Evolutionary conservation across 139 green algal genomes (phyloP).

Genomic region (Dunaliella primolecta): DNA sequence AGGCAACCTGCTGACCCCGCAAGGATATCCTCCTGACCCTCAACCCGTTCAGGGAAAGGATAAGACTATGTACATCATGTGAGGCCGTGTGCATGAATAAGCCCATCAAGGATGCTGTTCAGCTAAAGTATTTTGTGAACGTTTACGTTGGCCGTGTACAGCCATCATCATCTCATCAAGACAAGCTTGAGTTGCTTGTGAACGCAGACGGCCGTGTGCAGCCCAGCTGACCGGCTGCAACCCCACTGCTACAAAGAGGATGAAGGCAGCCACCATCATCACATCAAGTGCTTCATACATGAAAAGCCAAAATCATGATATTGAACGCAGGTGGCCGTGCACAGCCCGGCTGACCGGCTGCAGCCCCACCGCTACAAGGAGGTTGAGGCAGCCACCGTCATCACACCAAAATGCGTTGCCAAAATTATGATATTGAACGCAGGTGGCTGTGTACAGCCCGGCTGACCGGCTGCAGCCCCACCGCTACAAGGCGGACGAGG

Average conservation of each 20-base stretch:
- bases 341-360: slow-evolving; percentile 79
- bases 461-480: slow-evolving; percentile 85
- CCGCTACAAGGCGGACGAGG: slow-evolving; percentile 92
- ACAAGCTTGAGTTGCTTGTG: background rate
- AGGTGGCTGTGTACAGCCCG: slow-evolving; percentile 85
- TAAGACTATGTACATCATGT: no score
- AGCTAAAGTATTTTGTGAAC: no score
- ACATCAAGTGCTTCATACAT: no score
- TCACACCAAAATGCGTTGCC: slow-evolving; percentile 50
- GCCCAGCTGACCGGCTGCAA: slow-evolving; percentile 73
- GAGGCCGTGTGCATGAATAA: no score
- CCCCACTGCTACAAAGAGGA: slow-evolving; percentile 91
- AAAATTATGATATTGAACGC: no score
- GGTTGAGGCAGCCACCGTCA: slow-evolving; percentile 86
- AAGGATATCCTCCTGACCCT: no score
- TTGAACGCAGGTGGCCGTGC: slow-evolving; percentile 88
- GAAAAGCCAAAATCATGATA: no score
- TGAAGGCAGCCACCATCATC: slow-evolving; percentile 86
- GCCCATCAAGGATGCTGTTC: no score
- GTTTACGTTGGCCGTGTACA: no score
- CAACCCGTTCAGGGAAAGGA: no score
- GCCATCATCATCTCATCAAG: background rate
- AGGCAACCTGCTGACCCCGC: no score
- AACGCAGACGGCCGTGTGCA: slow-evolving; percentile 89
- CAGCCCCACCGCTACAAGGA: slow-evolving; percentile 88